Conservation (phyloP, 345 rosid species). For the Raphanus sativus region DNA sequence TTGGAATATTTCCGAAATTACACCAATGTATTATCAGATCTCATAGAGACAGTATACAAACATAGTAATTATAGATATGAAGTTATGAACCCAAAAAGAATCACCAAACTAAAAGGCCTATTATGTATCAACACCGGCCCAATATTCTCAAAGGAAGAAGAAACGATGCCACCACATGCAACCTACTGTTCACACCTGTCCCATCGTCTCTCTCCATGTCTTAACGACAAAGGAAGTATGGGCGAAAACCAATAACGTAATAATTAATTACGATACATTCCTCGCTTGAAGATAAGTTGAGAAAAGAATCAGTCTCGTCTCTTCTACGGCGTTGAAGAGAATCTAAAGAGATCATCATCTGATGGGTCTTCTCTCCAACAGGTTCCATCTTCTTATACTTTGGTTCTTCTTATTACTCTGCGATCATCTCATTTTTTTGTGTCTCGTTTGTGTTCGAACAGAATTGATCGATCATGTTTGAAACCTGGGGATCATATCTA, state of each 20-base stretch:
- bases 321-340: background rate
- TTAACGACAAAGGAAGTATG: conserved; percentile 32
- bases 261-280: background rate
- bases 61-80: no score
- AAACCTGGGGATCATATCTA: conserved; percentile 93
- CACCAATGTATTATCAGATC: no score
- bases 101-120: background rate
- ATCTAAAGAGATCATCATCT: background rate
- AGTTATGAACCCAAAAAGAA: background rate
- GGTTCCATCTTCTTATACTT: conserved; percentile 40
- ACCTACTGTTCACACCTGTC: conserved; percentile 14
- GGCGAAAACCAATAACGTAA: background rate
- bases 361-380: conserved; percentile 95
- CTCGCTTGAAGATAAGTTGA: conserved; percentile 14
- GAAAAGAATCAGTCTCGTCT: background rate
- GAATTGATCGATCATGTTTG: conserved; percentile 54
- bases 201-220: background rate
- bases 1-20: no score
- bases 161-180: conserved; percentile 9
- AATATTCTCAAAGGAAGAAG: background rate
- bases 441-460: conserved; percentile 9
- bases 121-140: background rate
- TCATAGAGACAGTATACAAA: no score
- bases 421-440: background rate
- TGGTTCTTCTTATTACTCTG: background rate